These are phyloP conservation scores for Lichtheimia corymbifera DNA, from an alignment of 371 early-diverging fungal species.

Conservation along the genomic window DNA sequence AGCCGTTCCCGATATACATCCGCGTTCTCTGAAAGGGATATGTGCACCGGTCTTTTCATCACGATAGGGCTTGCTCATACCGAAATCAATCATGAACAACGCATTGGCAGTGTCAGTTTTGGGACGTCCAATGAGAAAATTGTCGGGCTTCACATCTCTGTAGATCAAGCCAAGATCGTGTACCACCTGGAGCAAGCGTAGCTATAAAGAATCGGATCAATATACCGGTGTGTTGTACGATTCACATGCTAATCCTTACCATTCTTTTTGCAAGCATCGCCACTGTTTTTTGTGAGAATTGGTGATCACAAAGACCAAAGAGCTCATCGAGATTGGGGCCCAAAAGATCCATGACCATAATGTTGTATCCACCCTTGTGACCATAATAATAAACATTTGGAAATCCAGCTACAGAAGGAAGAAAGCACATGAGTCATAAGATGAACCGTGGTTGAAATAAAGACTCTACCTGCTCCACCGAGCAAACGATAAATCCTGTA, in stretches of 20 bases:
- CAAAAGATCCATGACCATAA: conserved; percentile 94
- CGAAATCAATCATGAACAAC: conserved; percentile 98
- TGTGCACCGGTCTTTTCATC: conserved; percentile 94
- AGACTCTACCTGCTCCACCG: conserved; percentile 12
- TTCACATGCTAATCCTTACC: conserved; percentile 49
- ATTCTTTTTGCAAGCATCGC: conserved; percentile 95
- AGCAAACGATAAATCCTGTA: conserved; percentile 11
- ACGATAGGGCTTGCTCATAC: conserved; percentile 96
- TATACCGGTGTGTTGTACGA: not conserved
- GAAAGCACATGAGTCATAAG: conserved; percentile 3
- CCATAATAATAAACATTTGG: conserved; percentile 91
- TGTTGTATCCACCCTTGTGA: conserved; percentile 85
- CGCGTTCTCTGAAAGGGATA: conserved; percentile 94
- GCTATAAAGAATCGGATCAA: conserved; percentile 1
- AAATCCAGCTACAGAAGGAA: conserved; percentile 62
- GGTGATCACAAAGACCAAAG: conserved; percentile 94
- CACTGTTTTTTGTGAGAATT: conserved; percentile 96
- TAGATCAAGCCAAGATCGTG: conserved; percentile 48
- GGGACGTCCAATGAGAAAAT: conserved; percentile 91
- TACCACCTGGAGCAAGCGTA: conserved; percentile 64
- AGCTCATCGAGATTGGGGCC: conserved; percentile 96
- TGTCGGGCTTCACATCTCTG: conserved; percentile 94
- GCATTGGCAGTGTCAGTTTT: conserved; percentile 78
- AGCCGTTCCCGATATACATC: conserved; percentile 98
- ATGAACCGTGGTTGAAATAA: not conserved